A percentile compares a stretch with the other conserved stretches of the same genome.
phyloP scores from a whole-genome alignment of 768 basidiomycete genomes.

The Kwoniella heveanensis region DNA sequence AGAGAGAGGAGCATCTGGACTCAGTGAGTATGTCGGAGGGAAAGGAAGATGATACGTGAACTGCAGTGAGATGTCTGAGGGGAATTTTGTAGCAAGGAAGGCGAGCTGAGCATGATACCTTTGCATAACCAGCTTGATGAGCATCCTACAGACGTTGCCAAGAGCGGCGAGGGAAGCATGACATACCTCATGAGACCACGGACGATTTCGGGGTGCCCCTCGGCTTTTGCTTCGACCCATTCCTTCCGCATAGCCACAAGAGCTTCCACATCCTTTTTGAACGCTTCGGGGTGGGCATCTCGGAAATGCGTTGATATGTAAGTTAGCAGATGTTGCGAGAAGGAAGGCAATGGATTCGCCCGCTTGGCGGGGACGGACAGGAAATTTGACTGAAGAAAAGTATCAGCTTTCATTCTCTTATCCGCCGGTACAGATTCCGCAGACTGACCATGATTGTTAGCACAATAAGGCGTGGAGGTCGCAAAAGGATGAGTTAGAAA shows the following conservation, averaged over 20 bases:
- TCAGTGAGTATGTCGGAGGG: conserved; percentile 57
- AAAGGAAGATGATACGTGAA: conserved; percentile 74
- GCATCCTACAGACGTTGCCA: neutral
- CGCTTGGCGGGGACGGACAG: conserved; percentile 52
- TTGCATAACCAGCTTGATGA: too few species aligned
- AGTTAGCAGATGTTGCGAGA: conserved; percentile 58
- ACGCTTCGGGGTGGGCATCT: conserved; percentile 80
- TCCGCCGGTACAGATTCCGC: too few species aligned
- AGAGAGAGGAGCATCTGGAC: conserved; percentile 62
- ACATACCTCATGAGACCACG: conserved; percentile 64
- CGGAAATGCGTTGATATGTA: conserved; percentile 69
- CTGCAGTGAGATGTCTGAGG: conserved; percentile 62
- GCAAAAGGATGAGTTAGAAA: too few species aligned
- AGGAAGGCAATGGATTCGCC: conserved; percentile 45
- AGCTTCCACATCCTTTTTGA: conserved; percentile 70
- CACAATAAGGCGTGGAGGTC: too few species aligned
- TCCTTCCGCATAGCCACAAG: conserved; percentile 72
- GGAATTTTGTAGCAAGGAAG: conserved; percentile 80
- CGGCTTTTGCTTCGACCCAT: conserved; percentile 64
- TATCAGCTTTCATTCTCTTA: neutral
- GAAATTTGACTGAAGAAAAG: conserved; percentile 51
- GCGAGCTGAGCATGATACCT: conserved; percentile 92
- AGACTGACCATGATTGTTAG: neutral
- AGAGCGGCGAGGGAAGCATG: neutral
- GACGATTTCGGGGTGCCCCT: conserved; percentile 55